Conservation (phyloP, 2,329 filamentous ascomycete species). For the Echinosphaeria canescens region DNA sequence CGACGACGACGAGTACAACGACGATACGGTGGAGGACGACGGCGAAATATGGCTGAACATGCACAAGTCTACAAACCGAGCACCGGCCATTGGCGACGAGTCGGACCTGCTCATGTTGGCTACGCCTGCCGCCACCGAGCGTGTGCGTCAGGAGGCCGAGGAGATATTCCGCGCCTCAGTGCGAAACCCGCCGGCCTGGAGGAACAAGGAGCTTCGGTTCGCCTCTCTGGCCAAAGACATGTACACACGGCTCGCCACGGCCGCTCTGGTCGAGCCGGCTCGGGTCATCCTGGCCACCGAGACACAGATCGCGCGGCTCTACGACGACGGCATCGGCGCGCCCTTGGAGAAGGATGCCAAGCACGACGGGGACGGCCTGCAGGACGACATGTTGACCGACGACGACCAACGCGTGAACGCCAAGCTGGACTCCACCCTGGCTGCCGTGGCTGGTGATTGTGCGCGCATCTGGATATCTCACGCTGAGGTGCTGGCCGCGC, state of each 20-base stretch:
- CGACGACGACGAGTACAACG: slow-evolving; percentile 17
- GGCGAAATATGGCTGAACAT: slow-evolving; percentile 27
- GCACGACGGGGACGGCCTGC: too few relatives aligned
- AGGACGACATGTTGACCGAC: too few relatives aligned
- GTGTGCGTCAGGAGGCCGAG: slow-evolving; percentile 30
- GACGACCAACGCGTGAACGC: slow-evolving; percentile 21
- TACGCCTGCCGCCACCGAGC: slow-evolving; percentile 29
- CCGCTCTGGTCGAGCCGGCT: slow-evolving; percentile 44
- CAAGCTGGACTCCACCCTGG: slow-evolving; percentile 31
- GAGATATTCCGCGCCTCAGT: slow-evolving; percentile 30
- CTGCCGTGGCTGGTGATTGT: slow-evolving; percentile 27
- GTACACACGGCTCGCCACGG: slow-evolving; percentile 32
- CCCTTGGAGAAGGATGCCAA: too few relatives aligned
- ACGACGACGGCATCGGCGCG: slow-evolving; percentile 34
- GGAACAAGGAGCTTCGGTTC: slow-evolving; percentile 36
- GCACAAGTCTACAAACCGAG: slow-evolving; percentile 11
- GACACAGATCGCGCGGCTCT: slow-evolving; percentile 40
- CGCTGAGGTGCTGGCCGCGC: slow-evolving; percentile 21
- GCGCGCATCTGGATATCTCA: slow-evolving; percentile 33
- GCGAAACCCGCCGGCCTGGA: slow-evolving; percentile 17
- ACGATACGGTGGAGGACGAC: slow-evolving; percentile 6
- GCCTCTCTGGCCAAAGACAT: slow-evolving; percentile 51
- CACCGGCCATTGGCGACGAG: slow-evolving; percentile 15
- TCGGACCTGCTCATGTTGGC: slow-evolving; percentile 31
- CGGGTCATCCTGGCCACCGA: slow-evolving; percentile 59